Percentiles rank a stretch among this genome's conserved stretches.
Evolutionary conservation across 2,329 filamentous ascomycete species (phyloP).

Genomic region (Simplicillium aogashimaense): DNA sequence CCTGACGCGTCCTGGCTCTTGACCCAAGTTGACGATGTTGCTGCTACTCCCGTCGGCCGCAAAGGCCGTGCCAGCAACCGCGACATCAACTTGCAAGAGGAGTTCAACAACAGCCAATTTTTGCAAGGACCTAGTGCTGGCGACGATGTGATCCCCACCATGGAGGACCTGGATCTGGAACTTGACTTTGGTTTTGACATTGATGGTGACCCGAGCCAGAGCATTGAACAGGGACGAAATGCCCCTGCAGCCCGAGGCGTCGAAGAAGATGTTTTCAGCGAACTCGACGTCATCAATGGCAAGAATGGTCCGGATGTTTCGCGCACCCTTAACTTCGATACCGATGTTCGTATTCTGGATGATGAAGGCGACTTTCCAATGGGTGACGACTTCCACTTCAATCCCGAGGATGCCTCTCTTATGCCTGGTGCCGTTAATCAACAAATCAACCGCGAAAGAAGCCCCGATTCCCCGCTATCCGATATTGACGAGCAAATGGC

Average conservation of each 20-base stretch:
- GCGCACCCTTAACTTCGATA: slow-evolving; percentile 41
- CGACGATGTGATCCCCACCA: slow-evolving; percentile 46
- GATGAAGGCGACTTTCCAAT: slow-evolving; percentile 55
- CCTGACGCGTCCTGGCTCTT: slow-evolving; percentile 81
- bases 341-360: slow-evolving; percentile 50
- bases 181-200: slow-evolving; percentile 67
- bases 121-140: slow-evolving; percentile 55
- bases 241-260: slow-evolving; percentile 57
- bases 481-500: slow-evolving; percentile 57
- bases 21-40: slow-evolving; percentile 58
- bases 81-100: slow-evolving; percentile 60
- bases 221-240: slow-evolving; percentile 85
- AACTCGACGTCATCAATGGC: slow-evolving; percentile 47
- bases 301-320: slow-evolving; percentile 49
- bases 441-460: slow-evolving; percentile 45
- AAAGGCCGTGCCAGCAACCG: slow-evolving; percentile 48
- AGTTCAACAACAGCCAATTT: slow-evolving; percentile 69
- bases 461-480: slow-evolving; percentile 61
- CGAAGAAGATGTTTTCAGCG: slow-evolving; percentile 61
- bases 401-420: slow-evolving; percentile 49
- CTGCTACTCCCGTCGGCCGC: slow-evolving; percentile 41
- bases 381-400: slow-evolving; percentile 55
- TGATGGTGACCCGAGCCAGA: slow-evolving; percentile 55
- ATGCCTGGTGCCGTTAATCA: slow-evolving; percentile 37
- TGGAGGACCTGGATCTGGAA: slow-evolving; percentile 61